Evolutionary conservation across 2,329 filamentous ascomycete genomes (phyloP).

Genomic region (Rachicladosporium sp.): DNA sequence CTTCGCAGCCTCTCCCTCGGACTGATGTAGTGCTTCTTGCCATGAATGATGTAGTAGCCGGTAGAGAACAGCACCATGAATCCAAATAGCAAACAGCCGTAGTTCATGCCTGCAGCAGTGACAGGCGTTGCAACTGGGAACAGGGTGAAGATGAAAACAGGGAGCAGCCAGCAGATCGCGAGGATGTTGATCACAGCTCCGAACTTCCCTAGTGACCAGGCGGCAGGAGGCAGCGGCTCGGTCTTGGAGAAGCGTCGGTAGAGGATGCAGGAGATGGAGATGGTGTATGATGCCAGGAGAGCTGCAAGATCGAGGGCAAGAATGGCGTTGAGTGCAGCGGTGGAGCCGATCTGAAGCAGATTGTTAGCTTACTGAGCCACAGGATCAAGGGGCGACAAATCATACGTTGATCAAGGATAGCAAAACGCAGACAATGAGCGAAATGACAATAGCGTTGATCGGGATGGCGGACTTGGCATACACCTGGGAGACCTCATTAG

Average conservation of each 20-base stretch:
- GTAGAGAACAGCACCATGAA: conserved; percentile 16
- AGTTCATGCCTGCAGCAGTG: conserved; percentile 16
- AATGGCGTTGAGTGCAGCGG: conserved; percentile 31
- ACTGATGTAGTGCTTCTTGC: conserved; percentile 17
- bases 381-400: conserved; percentile 21
- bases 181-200: conserved; percentile 16
- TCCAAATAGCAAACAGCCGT: conserved; percentile 19
- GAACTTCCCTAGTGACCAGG: conserved; percentile 15
- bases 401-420: conserved; percentile 23
- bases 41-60: conserved; percentile 16
- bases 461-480: conserved; percentile 16
- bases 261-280: conserved; percentile 23
- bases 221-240: conserved; percentile 11
- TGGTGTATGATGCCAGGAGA: conserved; percentile 29
- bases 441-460: conserved; percentile 23
- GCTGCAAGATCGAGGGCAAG: conserved; percentile 28
- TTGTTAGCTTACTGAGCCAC: conserved; percentile 24
- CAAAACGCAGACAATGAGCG: conserved; percentile 25
- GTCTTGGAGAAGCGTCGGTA: conserved; percentile 13
- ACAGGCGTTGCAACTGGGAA: conserved; percentile 19
- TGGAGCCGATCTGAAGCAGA: conserved; percentile 21
- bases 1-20: conserved; percentile 13
- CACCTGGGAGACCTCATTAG: conserved; percentile 23
- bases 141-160: conserved; percentile 20
- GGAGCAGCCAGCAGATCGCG: conserved; percentile 15